Conservation (phyloP, 306 rosid genomes). For the Benincasa hispida region DNA sequence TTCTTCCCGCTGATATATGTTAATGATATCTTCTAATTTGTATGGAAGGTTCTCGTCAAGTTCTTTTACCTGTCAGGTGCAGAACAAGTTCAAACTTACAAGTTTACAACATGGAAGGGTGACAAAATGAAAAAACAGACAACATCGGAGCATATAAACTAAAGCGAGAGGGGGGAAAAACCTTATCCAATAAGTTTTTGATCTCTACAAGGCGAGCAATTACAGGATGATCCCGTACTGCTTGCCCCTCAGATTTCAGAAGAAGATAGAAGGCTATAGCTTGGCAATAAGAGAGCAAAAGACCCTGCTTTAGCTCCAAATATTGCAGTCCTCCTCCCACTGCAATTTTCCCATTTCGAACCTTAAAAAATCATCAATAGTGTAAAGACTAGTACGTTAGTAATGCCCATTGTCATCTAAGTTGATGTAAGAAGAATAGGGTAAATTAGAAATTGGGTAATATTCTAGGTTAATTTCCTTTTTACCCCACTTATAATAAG, state of each 20-base stretch:
- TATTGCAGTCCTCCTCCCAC: slow-evolving; percentile 54
- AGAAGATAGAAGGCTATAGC: slow-evolving; percentile 79
- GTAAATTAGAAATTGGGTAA: too few species aligned
- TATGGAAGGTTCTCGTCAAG: slow-evolving; percentile 49
- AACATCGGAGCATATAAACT: neutral
- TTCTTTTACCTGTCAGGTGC: slow-evolving; percentile 38
- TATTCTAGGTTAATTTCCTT: too few species aligned
- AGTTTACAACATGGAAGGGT: neutral
- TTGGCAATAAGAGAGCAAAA: slow-evolving; percentile 71
- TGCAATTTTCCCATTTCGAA: slow-evolving; percentile 30
- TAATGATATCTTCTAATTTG: slow-evolving; percentile 39
- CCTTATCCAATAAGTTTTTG: slow-evolving; percentile 65
- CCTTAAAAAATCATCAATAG: slow-evolving; percentile 33
- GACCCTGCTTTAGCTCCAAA: slow-evolving; percentile 61
- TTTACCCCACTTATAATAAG: too few species aligned
- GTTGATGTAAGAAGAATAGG: too few species aligned
- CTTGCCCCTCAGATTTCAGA: slow-evolving; percentile 84
- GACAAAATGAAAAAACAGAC: neutral
- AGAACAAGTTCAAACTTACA: slow-evolving; percentile 22
- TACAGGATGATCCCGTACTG: slow-evolving; percentile 70
- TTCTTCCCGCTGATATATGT: slow-evolving; percentile 23
- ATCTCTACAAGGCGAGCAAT: slow-evolving; percentile 69
- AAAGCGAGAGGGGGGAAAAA: slow-evolving; percentile 13
- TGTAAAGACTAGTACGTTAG: slow-evolving; percentile 10
- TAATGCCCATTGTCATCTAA: neutral